A percentile compares a stretch with the other conserved stretches of the same genome.
Conservation (phyloP, 2,329 filamentous ascomycete species). For the Apiospora kogelbergensis region DNA sequence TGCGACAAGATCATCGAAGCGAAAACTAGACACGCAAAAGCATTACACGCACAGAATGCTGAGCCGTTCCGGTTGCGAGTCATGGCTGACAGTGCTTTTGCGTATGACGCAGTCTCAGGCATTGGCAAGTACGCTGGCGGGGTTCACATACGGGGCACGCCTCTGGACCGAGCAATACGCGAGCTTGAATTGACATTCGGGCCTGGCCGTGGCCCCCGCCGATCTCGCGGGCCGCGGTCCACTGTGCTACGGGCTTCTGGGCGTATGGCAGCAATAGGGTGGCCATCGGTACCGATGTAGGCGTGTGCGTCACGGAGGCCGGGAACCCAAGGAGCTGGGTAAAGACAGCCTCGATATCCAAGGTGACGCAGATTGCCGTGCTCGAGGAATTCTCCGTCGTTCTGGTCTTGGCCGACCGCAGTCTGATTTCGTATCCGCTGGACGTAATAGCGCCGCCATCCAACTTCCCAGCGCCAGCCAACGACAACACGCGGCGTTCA, state of each 20-base stretch:
- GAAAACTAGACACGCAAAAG: conserved; percentile 89
- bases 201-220: conserved; percentile 68
- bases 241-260: conserved; percentile 89
- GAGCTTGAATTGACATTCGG: conserved; percentile 83
- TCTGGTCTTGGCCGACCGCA: conserved; percentile 86
- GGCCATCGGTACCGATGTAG: conserved; percentile 92
- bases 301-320: conserved; percentile 86
- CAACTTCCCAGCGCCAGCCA: conserved; percentile 59
- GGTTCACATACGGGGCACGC: conserved; percentile 85
- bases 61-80: conserved; percentile 93
- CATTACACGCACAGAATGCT: conserved; percentile 86
- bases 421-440: conserved; percentile 88
- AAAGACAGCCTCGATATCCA: conserved; percentile 73
- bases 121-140: conserved; percentile 57
- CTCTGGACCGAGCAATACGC: conserved; percentile 84
- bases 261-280: conserved; percentile 83
- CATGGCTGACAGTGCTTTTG: conserved; percentile 89
- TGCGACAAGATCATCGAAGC: conserved; percentile 91
- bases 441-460: conserved; percentile 74
- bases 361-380: conserved; percentile 90
- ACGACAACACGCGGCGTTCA: conserved; percentile 78
- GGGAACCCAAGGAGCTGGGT: conserved; percentile 89
- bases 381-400: conserved; percentile 95
- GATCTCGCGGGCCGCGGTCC: conserved; percentile 82
- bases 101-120: conserved; percentile 65